Conservation (phyloP, 345 rosid genomes). For the Rubroshorea leprosula region DNA sequence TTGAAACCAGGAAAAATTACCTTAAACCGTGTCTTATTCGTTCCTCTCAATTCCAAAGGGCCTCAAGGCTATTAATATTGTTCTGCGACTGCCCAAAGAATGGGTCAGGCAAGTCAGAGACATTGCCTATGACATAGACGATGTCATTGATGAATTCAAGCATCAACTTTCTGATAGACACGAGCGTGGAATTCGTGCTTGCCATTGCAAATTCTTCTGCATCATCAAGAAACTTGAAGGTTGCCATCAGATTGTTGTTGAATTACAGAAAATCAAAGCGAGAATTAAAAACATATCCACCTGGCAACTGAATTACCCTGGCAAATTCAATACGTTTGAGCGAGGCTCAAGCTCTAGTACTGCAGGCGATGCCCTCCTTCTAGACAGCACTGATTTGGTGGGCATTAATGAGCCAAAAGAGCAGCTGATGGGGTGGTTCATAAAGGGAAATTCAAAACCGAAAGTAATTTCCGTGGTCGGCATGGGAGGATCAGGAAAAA, state of each 20-base stretch:
- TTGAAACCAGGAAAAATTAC: neutral
- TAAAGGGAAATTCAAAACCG: neutral
- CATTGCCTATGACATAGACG: conserved; percentile 24
- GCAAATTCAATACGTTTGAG: conserved; percentile 8
- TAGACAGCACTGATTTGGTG: conserved; percentile 25
- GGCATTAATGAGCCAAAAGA: conserved; percentile 16
- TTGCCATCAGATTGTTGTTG: conserved; percentile 19
- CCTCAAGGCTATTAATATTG: too few relatives aligned
- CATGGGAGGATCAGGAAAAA: conserved; percentile 37
- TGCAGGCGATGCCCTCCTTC: conserved; percentile 23
- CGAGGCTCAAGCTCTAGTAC: conserved; percentile 6
- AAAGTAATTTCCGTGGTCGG: conserved; percentile 26
- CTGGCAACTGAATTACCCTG: conserved; percentile 10
- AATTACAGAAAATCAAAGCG: conserved; percentile 19
- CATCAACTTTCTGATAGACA: conserved; percentile 5
- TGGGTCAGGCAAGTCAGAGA: conserved; percentile 29
- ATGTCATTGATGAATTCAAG: conserved; percentile 21
- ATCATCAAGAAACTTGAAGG: conserved; percentile 15
- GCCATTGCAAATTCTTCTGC: neutral
- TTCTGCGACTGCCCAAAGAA: too few relatives aligned
- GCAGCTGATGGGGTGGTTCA: conserved; percentile 9
- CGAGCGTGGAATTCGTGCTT: conserved; percentile 4
- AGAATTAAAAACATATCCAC: conserved; percentile 15
- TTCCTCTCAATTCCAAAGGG: neutral
- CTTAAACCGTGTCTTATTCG: neutral